Evolutionary conservation across 163 green algal species (phyloP), one percentile per base, ranked within the genome.

Genomic region (Scenedesmus sp.): DNA sequence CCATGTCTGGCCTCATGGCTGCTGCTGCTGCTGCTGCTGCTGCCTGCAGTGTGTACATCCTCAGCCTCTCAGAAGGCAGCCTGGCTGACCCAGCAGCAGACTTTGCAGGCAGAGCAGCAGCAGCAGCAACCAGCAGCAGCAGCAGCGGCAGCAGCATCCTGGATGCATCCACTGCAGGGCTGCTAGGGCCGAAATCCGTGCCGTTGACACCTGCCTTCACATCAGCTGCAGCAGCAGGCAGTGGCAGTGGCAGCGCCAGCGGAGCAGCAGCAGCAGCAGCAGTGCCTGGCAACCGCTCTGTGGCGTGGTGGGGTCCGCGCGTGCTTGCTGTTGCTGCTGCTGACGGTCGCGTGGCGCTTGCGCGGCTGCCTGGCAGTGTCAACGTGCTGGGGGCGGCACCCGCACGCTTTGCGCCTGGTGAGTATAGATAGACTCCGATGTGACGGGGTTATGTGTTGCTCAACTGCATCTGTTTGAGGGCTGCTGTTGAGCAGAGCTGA

Each of bases 221-320:
- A 87, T 3, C 67, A 59, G 83, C 56, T 56, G 83, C 83, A 90
- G 60, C 66, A 79, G 86, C 7, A 23, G 55, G 34, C 56, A 67
- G 64, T 46, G 60, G 60, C 46, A 18, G 66, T 57, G 57, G 77
- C 46, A 86, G 73, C 82, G 23, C 23, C 9, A 9, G 57, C 57
- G 55, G 20, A 8, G 23, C 76, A 84, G 79, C 88, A 62, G 74
- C 73, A 26, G 15, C 77, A 77, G 18, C 13, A 54, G 57, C 20
- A 5, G 34, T 62, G 23, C 20, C 57, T 4, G 89, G 56, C 6
- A 64, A 82, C 55, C n/a, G n/a, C 9, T 83, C 57, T 6, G 90
- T 90, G 9, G 60, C 67, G 5, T 93, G 90, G 90, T 93, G 83
- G 90, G 84, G 83, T 56, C 90, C 90, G 34, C 59, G 83, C 34